A percentile compares a stretch with the other conserved stretches of the same genome.
Conservation (phyloP, 2,329 filamentous ascomycete genomes). For the Saccharata proteae region DNA sequence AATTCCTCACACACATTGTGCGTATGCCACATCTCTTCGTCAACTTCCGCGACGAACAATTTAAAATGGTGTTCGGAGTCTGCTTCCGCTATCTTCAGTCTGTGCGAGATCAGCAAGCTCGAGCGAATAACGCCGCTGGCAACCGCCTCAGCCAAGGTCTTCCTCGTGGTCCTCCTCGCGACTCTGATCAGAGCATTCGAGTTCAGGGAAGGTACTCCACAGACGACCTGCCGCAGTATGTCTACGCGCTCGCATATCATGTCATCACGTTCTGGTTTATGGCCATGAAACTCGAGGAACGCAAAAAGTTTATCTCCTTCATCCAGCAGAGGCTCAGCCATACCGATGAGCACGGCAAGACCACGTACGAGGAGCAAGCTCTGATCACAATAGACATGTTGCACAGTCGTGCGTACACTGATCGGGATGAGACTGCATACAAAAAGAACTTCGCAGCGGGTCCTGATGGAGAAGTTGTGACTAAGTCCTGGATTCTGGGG, state of each 20-base stretch:
- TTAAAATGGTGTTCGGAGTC: conserved; percentile 87
- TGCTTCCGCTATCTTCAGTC: conserved; percentile 90
- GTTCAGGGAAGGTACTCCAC: conserved; percentile 24
- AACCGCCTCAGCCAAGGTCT: conserved; percentile 22
- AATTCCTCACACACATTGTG: conserved; percentile 84
- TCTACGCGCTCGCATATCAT: conserved; percentile 87
- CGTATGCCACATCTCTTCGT: conserved; percentile 73
- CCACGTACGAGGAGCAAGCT: conserved; percentile 79
- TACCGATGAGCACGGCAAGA: conserved; percentile 60
- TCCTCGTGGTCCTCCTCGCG: conserved; percentile 31
- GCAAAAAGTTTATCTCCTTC: conserved; percentile 75
- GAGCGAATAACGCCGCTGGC: conserved; percentile 18
- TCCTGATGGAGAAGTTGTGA: conserved; percentile 53
- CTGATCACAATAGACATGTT: conserved; percentile 91
- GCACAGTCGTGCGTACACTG: conserved; percentile 76
- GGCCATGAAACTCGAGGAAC: conserved; percentile 71
- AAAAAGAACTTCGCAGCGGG: conserved; percentile 54
- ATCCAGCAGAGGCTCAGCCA: conserved; percentile 76
- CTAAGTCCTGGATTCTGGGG: conserved; percentile 60
- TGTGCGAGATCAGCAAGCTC: conserved; percentile 52
- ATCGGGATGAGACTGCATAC: conserved; percentile 63
- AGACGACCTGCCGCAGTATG: conserved; percentile 81
- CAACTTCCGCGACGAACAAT: conserved; percentile 85
- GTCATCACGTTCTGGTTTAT: conserved; percentile 97
- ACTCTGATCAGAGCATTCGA: conserved; percentile 27